phyloP scores from a whole-genome alignment of 208 protist species.

The Entamoeba nuttalli region DNA sequence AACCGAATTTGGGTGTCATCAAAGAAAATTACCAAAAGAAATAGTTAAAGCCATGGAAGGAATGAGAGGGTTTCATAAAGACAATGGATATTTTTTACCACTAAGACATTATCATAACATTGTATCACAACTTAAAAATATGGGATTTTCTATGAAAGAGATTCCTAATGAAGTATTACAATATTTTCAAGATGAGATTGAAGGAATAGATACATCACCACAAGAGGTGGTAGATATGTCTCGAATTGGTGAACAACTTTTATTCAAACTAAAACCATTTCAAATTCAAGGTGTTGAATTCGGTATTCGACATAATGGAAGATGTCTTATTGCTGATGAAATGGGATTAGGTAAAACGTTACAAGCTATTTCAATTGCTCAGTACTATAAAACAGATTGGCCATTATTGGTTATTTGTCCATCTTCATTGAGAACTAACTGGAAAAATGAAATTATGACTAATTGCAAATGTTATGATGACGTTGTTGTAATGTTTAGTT shows the following conservation, averaged over 20 bases:
- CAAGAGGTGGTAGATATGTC: no score
- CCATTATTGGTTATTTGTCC: slow-evolving; percentile 26
- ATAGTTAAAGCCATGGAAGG: neutral
- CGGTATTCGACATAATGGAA: slow-evolving; percentile 8
- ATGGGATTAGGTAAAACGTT: slow-evolving; percentile 21
- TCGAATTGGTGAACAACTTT: neutral
- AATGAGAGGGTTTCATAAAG: neutral
- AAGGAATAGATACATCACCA: neutral
- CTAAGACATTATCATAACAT: neutral
- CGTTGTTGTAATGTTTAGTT: neutral
- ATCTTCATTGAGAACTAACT: slow-evolving; percentile 3
- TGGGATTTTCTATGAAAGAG: neutral
- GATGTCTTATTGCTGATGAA: slow-evolving; percentile 19
- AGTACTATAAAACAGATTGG: slow-evolving; percentile 12
- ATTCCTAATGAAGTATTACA: neutral
- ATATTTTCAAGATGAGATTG: neutral
- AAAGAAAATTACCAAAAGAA: neutral
- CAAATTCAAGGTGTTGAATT: slow-evolving; percentile 6
- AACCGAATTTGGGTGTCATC: neutral
- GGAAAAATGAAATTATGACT: neutral
- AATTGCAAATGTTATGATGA: neutral
- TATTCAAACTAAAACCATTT: neutral
- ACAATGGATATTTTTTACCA: neutral
- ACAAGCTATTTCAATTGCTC: slow-evolving; percentile 14
- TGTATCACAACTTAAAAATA: neutral